Evolutionary conservation across 2,329 filamentous ascomycete species (phyloP).

Genomic region (Keithomyces neogunnii): DNA sequence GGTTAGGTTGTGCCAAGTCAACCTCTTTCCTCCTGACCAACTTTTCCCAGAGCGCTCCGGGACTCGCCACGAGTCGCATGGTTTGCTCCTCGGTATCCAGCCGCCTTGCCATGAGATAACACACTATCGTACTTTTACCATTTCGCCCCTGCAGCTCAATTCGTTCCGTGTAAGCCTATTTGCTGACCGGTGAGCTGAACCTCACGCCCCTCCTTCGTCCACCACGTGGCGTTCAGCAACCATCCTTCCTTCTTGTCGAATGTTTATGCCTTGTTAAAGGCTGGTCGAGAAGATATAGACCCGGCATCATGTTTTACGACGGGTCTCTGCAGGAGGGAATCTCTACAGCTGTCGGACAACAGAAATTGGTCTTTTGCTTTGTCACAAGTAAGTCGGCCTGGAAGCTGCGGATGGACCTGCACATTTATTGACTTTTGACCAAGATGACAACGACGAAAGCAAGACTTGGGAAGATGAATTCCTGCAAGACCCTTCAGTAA

Average conservation of each 20-base stretch:
- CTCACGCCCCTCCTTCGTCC: not conserved
- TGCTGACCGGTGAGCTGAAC: not conserved
- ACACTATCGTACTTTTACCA: not conserved
- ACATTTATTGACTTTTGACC: constrained; percentile 9
- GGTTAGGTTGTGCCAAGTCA: too few species aligned
- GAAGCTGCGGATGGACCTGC: not conserved
- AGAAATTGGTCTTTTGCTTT: constrained; percentile 78
- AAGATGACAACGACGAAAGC: constrained; percentile 65
- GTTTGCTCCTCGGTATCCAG: too few species aligned
- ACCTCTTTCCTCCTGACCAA: not conserved
- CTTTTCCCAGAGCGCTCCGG: not conserved
- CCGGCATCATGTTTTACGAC: constrained; percentile 64
- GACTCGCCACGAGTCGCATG: too few species aligned
- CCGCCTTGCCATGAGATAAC: not conserved
- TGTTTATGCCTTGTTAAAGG: not conserved
- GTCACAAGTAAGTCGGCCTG: constrained; percentile 53
- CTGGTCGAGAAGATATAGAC: not conserved
- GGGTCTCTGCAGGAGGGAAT: constrained; percentile 79
- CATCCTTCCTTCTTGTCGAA: not conserved
- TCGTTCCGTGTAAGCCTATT: not conserved
- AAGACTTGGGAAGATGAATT: constrained; percentile 65
- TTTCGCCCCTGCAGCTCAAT: not conserved
- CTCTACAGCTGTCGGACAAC: constrained; percentile 60
- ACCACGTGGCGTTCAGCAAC: not conserved
- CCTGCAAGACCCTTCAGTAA: constrained; percentile 47